Percentiles rank a stretch among this genome's conserved stretches.
phyloP scores from a whole-genome alignment of 495 filamentous ascomycete genomes.

The Schizothecium vesticola region DNA sequence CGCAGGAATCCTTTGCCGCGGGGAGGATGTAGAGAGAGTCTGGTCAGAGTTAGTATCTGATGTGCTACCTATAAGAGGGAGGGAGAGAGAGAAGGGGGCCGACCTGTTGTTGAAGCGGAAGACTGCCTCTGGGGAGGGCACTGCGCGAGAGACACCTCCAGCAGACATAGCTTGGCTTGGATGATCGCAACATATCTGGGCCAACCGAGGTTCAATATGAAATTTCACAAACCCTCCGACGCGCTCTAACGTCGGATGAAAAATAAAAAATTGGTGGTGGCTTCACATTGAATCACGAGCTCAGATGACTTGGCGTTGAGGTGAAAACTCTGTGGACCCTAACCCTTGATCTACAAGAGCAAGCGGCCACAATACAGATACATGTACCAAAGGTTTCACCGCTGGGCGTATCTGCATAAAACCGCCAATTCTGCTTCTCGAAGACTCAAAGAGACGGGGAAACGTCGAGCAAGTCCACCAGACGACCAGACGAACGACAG shows the following conservation, averaged over 20 bases:
- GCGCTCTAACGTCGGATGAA: neutral
- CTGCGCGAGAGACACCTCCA: slow-evolving; percentile 23
- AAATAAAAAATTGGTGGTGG: too few relatives aligned
- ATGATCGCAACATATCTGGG: slow-evolving; percentile 25
- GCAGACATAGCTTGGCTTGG: slow-evolving; percentile 27
- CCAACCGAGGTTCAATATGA: neutral
- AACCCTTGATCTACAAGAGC: neutral
- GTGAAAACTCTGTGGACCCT: neutral
- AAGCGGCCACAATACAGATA: neutral
- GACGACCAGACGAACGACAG: neutral
- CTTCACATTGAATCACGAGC: slow-evolving; percentile 13
- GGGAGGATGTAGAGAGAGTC: neutral
- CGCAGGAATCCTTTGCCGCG: neutral
- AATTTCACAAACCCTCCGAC: neutral
- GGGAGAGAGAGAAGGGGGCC: too few relatives aligned
- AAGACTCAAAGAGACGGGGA: too few relatives aligned
- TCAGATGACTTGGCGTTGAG: slow-evolving; percentile 16
- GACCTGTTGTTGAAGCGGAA: neutral
- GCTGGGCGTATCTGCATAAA: neutral
- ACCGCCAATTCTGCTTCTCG: neutral
- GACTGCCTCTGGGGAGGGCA: neutral
- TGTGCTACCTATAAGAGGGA: neutral
- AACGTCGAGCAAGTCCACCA: neutral
- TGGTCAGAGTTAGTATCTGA: neutral
- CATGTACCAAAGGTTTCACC: neutral